A percentile compares a stretch with the other conserved stretches of the same genome.
Conservation (phyloP, 106 monocot species). For the Hemerocallis citrina region DNA sequence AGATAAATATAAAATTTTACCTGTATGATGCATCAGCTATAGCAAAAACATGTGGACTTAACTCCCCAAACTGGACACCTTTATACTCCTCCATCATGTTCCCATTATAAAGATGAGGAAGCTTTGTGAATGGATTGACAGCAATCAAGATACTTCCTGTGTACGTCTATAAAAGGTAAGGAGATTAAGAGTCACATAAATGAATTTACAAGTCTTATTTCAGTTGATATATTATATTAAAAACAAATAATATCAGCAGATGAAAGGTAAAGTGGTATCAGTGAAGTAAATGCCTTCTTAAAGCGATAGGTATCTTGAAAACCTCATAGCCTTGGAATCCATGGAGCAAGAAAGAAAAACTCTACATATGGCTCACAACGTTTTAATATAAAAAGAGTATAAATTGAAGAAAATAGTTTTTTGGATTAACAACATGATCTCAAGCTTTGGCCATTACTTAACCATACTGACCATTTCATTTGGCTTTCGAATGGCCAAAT, state of each 20-base stretch:
- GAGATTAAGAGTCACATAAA: not conserved
- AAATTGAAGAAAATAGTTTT: too few relatives aligned
- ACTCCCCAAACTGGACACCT: constrained; percentile 56
- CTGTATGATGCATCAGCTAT: constrained; percentile 77
- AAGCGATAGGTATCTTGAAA: too few relatives aligned
- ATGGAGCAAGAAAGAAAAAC: too few relatives aligned
- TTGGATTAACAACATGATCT: too few relatives aligned
- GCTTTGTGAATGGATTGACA: constrained; percentile 67
- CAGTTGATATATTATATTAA: not conserved
- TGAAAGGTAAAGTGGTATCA: not conserved
- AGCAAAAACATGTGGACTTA: constrained; percentile 84
- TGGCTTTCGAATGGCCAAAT: too few relatives aligned
- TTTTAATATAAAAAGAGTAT: too few relatives aligned
- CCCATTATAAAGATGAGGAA: constrained; percentile 70
- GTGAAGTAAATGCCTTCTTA: too few relatives aligned
- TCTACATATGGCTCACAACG: too few relatives aligned
- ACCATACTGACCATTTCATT: too few relatives aligned
- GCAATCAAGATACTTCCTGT: constrained; percentile 82
- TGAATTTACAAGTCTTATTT: too few relatives aligned
- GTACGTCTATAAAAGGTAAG: constrained; percentile 46
- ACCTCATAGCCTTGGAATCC: too few relatives aligned
- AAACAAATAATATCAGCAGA: not conserved
- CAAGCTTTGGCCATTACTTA: too few relatives aligned
- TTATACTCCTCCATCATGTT: constrained; percentile 91
- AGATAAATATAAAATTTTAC: constrained; percentile 9